Evolutionary conservation across 1,284 basidiomycete species (phyloP).

Genomic region (Cryptococcus depauperatus): DNA sequence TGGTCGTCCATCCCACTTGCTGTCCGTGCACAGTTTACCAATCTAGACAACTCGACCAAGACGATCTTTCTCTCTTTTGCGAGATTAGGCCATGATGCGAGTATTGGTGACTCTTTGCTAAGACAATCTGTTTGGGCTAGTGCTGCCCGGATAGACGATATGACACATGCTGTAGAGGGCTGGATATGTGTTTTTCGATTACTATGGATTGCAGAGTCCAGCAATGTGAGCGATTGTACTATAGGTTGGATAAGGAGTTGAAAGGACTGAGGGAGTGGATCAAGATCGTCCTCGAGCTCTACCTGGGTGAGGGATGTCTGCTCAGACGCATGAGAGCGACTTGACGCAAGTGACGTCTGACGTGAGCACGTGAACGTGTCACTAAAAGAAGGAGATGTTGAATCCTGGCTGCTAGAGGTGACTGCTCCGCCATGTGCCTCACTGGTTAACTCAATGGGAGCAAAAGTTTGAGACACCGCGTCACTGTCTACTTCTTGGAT

Average conservation of each 20-base stretch:
- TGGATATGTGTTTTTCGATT: slow-evolving; percentile 52
- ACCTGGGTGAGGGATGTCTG: slow-evolving; percentile 9
- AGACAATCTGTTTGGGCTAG: slow-evolving; percentile 78
- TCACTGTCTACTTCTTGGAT: slow-evolving; percentile 21
- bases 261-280: slow-evolving; percentile 14
- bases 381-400: neutral
- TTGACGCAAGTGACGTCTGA: slow-evolving; percentile 11
- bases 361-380: neutral
- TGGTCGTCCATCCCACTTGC: slow-evolving; percentile 51
- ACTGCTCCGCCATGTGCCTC: no score
- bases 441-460: no score
- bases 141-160: slow-evolving; percentile 86
- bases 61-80: slow-evolving; percentile 73
- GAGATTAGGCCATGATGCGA: slow-evolving; percentile 60
- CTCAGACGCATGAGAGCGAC: slow-evolving; percentile 13
- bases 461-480: neutral
- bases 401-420: neutral
- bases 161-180: slow-evolving; percentile 62
- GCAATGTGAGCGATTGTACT: slow-evolving; percentile 71
- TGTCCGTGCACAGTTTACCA: slow-evolving; percentile 75
- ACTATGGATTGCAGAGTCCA: slow-evolving; percentile 72
- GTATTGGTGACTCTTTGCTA: slow-evolving; percentile 66
- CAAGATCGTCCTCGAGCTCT: no score
- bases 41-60: slow-evolving; percentile 67
- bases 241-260: slow-evolving; percentile 50